Evolutionary conservation across 2,329 filamentous ascomycete species (phyloP), one percentile per base, ranked within the genome.

Genomic region (Arthrobotrys entomopaga): DNA sequence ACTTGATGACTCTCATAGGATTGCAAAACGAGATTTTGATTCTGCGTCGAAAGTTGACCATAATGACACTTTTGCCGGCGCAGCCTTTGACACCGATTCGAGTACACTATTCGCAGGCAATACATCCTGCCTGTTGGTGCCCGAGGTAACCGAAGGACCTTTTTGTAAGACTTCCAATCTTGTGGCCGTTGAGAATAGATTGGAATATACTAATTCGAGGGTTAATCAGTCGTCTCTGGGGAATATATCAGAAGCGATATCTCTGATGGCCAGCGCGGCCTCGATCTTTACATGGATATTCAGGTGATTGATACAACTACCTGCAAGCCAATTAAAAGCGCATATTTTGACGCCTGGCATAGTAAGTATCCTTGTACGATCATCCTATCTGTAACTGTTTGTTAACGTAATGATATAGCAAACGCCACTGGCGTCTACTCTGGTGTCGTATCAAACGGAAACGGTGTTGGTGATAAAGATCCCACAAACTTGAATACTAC

Each of bases 271-370:
- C 82, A 87, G 78, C 74, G 77, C 7, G 86, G 86, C 54, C 81
- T 87, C 22, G 82, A 82, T 20, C 79, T 87, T 42, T 82, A 82
- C 2, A 79, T 87, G 10, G 85, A 86, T 76, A 82, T 85, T 74
- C 85, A 87, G 79, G 81, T 87, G 64, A 82, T 87, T 60, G 85
- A 87, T 72, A 82, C 85, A 40, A 81, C 83, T 50, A 87, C 85
- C 2, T 87, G 86, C 80, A 80, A 86, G 77, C 83, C 84, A 6
- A 82, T 87, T 0, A 81, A 83, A 1, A 79, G 84, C 57, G 81
- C 82, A 10, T 84, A 82, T 67, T 78, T 87, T n/a, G 85, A 87
- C 77, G 83, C 86, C 76, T 87, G 86, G 86, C 82, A 83, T 77
- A 81, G 81, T 78, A 82, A 81, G 74, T 77, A 26, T 22, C 8